Evolutionary conservation across 768 basidiomycete genomes (phyloP).

Genomic region (Hirschioporus abietinus): DNA sequence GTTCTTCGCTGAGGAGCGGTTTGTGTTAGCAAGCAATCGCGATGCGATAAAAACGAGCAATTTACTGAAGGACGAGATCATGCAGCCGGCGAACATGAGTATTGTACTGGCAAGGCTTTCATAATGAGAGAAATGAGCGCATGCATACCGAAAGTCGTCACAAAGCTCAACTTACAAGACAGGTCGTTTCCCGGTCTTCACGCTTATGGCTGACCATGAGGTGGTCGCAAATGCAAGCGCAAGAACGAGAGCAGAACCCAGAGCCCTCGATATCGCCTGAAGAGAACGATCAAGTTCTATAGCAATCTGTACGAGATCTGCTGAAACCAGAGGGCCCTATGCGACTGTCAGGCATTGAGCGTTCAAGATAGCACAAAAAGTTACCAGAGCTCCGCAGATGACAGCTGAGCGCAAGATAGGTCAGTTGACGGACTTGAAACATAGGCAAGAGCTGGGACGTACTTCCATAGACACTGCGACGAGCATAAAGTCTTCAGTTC

Average conservation of each 20-base stretch:
- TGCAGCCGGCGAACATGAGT: slow-evolving; percentile 12
- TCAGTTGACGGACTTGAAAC: not conserved
- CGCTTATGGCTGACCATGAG: not conserved
- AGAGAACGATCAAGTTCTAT: slow-evolving; percentile 11
- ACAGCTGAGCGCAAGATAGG: slow-evolving; percentile 9
- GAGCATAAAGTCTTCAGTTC: not conserved
- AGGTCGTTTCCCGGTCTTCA: slow-evolving; percentile 8
- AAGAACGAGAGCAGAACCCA: slow-evolving; percentile 13
- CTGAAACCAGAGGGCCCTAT: slow-evolving; percentile 8
- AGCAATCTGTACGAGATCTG: slow-evolving; percentile 11
- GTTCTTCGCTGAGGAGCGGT: not conserved
- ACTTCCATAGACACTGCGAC: slow-evolving; percentile 9
- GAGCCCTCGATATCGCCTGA: slow-evolving; percentile 10
- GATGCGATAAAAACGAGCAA: not conserved
- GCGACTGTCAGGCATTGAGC: not conserved
- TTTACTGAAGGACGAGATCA: slow-evolving; percentile 11
- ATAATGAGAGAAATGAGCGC: not conserved
- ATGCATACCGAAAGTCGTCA: not conserved
- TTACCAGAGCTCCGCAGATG: slow-evolving; percentile 15
- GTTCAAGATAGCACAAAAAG: not conserved
- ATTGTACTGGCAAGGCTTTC: slow-evolving; percentile 6
- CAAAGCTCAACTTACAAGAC: not conserved
- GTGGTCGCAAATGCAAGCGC: slow-evolving; percentile 13
- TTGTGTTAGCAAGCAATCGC: not conserved
- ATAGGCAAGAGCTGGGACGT: not conserved